Evolutionary conservation across 1,284 basidiomycete genomes (phyloP).

Genomic region (Cutaneotrichosporon cutaneum): DNA sequence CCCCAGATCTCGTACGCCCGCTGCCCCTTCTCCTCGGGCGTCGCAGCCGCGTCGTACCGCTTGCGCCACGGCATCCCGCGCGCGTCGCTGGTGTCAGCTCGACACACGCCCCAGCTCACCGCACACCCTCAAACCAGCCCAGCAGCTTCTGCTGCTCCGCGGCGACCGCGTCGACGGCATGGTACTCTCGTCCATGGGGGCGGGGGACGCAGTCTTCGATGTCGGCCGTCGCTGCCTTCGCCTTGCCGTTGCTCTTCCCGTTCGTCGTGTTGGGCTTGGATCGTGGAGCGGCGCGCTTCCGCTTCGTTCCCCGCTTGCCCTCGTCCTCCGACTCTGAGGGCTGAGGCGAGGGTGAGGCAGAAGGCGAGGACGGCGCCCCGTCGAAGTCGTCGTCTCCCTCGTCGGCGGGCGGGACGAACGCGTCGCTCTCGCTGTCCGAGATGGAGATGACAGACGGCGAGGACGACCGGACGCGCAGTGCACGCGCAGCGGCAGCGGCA

Average conservation of each 20-base stretch:
- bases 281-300: slow-evolving; percentile 6
- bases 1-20: slow-evolving; percentile 51
- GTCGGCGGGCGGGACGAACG: not conserved
- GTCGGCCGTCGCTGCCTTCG: slow-evolving; percentile 1
- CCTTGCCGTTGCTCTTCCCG: not conserved
- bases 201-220: slow-evolving; percentile 26
- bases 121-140: slow-evolving; percentile 48
- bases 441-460: slow-evolving; percentile 6
- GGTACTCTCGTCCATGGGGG: slow-evolving; percentile 37
- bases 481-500: slow-evolving; percentile 6
- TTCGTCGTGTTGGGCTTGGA: not conserved
- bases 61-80: slow-evolving; percentile 54
- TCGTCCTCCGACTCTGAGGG: not conserved
- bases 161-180: slow-evolving; percentile 28
- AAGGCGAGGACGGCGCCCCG: not conserved
- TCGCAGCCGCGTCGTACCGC: slow-evolving; percentile 33
- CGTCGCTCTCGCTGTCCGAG: slow-evolving; percentile 10
- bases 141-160: slow-evolving; percentile 37
- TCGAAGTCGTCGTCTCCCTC: not conserved
- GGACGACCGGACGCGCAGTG: not conserved
- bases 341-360: not conserved
- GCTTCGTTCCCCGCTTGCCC: slow-evolving; percentile 2
- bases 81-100: slow-evolving; percentile 34
- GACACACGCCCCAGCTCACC: slow-evolving; percentile 32
- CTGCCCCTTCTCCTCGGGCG: slow-evolving; percentile 46